Evolutionary conservation across 1,284 basidiomycete species (phyloP).

Genomic region (Ceratobasidium sp.): DNA sequence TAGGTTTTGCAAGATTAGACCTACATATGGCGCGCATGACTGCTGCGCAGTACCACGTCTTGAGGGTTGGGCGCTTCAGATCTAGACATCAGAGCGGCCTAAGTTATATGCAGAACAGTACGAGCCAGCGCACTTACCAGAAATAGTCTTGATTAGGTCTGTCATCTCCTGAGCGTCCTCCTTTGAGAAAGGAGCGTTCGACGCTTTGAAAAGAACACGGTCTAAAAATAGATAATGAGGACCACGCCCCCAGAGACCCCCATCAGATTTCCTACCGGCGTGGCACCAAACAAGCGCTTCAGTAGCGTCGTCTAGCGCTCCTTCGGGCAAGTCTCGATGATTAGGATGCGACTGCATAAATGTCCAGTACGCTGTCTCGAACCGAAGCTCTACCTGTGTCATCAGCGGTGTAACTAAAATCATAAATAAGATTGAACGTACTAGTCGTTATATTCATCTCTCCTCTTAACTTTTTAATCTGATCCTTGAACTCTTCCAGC

Average conservation of each 20-base stretch:
- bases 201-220: neutral
- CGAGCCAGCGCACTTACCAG: neutral
- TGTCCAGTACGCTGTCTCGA: neutral
- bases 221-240: neutral
- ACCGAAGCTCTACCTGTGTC: neutral
- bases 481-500: neutral
- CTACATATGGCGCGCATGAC: slow-evolving; percentile 12
- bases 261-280: neutral
- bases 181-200: slow-evolving; percentile 11
- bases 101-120: neutral
- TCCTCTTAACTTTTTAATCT: neutral
- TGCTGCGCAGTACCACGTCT: slow-evolving; percentile 21
- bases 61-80: neutral
- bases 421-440: neutral
- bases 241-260: neutral
- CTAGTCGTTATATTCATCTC: neutral
- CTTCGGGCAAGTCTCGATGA: neutral
- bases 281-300: slow-evolving; percentile 16
- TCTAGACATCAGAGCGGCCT: neutral
- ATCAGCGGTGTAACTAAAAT: neutral
- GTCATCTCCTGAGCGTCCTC: slow-evolving; percentile 17
- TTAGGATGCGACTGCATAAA: slow-evolving; percentile 20
- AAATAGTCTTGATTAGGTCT: slow-evolving; percentile 2
- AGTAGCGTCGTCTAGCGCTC: neutral
- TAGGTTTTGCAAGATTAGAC: neutral